phyloP scores from a whole-genome alignment of 75 land plant species.

The Pinus taeda region DNA sequence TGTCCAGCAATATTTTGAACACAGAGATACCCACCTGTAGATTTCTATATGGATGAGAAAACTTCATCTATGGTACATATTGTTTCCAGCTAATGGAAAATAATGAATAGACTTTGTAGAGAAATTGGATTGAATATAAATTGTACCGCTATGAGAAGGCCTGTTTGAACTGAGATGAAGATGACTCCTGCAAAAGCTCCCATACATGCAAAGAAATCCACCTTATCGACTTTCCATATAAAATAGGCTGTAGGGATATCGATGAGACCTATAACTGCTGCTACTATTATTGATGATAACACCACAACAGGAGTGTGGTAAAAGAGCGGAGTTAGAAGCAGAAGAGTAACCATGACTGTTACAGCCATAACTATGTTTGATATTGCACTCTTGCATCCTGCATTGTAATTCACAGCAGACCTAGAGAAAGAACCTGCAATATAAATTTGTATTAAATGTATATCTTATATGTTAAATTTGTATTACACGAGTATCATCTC shows the following conservation, averaged over 20 bases:
- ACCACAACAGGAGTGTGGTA: conserved; percentile 48
- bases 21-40: conserved; percentile 76
- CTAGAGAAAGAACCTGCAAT: conserved; percentile 48
- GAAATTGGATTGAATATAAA: not conserved
- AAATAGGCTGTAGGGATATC: conserved; percentile 30
- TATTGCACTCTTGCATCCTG: conserved; percentile 33
- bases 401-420: conserved; percentile 51
- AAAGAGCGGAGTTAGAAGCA: conserved; percentile 40
- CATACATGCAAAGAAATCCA: conserved; percentile 43
- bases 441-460: not conserved
- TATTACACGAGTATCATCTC: too few species aligned
- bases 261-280: conserved; percentile 40
- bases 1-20: conserved; percentile 76
- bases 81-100: not conserved
- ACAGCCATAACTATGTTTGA: conserved; percentile 53
- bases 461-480: too few species aligned
- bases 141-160: conserved; percentile 45
- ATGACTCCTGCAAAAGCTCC: conserved; percentile 47
- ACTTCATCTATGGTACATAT: not conserved
- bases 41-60: not conserved
- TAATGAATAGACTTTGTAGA: not conserved
- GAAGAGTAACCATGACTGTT: conserved; percentile 28
- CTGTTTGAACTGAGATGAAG: conserved; percentile 35
- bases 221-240: conserved; percentile 49
- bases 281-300: conserved; percentile 35